Conservation (phyloP, 2,329 filamentous ascomycete genomes). For the Pyrenophora tritici-repentis region DNA sequence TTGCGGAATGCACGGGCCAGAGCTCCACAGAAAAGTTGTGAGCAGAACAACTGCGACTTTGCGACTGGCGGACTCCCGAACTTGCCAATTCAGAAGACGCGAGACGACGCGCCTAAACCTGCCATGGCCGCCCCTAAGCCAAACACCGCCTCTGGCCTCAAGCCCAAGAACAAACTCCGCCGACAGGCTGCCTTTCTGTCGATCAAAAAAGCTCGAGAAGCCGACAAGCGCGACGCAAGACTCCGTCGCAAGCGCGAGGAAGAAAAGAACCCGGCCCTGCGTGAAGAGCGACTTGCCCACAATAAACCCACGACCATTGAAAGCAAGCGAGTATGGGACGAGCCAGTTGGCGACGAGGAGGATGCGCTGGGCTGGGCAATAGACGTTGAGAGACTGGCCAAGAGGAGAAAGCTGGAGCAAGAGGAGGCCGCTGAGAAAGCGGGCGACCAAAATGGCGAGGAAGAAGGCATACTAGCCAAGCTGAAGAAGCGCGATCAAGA, state of each 20-base stretch:
- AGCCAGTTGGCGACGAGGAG: slow-evolving; percentile 51
- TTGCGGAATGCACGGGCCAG: slow-evolving; percentile 11
- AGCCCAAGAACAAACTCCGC: slow-evolving; percentile 76
- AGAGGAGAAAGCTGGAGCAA: slow-evolving; percentile 51
- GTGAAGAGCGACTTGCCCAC: slow-evolving; percentile 71
- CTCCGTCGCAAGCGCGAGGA: slow-evolving; percentile 84
- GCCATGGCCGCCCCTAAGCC: slow-evolving; percentile 58
- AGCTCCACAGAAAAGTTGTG: slow-evolving; percentile 24
- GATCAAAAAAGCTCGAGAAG: slow-evolving; percentile 76
- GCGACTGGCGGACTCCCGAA: neutral
- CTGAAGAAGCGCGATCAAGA: slow-evolving; percentile 39
- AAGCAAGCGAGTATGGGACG: slow-evolving; percentile 75
- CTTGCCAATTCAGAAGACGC: slow-evolving; percentile 11
- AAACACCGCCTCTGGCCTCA: slow-evolving; percentile 56
- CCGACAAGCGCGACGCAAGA: slow-evolving; percentile 74
- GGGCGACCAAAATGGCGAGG: slow-evolving; percentile 16
- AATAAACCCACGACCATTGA: slow-evolving; percentile 68
- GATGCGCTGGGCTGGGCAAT: slow-evolving; percentile 52
- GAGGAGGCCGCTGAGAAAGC: slow-evolving; percentile 37
- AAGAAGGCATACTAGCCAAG: slow-evolving; percentile 42
- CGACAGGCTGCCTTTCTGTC: slow-evolving; percentile 78
- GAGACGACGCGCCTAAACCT: neutral
- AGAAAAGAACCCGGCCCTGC: slow-evolving; percentile 76
- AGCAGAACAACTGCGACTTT: neutral
- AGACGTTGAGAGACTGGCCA: slow-evolving; percentile 52